Evolutionary conservation across 2,329 filamentous ascomycete species (phyloP).

Genomic region (Parastagonospora nodorum): DNA sequence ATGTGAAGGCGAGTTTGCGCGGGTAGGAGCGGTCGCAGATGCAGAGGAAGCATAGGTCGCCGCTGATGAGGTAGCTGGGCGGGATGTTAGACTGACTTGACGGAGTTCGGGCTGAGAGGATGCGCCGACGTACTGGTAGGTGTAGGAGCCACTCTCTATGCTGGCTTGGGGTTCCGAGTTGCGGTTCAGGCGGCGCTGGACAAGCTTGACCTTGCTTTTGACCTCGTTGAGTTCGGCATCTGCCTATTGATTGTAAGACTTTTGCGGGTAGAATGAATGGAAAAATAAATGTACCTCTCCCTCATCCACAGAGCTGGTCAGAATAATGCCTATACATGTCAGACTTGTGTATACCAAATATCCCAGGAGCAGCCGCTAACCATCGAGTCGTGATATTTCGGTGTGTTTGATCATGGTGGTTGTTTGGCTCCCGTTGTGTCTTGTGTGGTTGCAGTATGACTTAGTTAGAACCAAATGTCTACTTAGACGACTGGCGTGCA

Average conservation of each 20-base stretch:
- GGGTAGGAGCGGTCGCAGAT: slow-evolving; percentile 94
- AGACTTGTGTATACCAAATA: slow-evolving; percentile 11
- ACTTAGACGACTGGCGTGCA: not conserved
- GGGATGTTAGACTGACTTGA: slow-evolving; percentile 9
- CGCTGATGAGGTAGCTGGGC: slow-evolving; percentile 78
- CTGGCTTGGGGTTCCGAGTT: slow-evolving; percentile 89
- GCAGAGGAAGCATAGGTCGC: slow-evolving; percentile 86
- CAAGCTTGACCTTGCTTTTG: slow-evolving; percentile 87
- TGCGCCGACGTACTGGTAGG: slow-evolving; percentile 71
- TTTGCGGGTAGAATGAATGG: no score
- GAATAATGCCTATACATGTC: slow-evolving; percentile 74
- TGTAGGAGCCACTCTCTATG: slow-evolving; percentile 84
- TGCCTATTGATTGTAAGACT: slow-evolving; percentile 52
- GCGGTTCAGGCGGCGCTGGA: slow-evolving; percentile 84
- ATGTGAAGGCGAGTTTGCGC: slow-evolving; percentile 97
- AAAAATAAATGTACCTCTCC: slow-evolving; percentile 76
- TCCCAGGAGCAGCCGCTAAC: slow-evolving; percentile 50
- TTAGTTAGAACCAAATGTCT: no score
- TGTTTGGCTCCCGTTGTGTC: not conserved
- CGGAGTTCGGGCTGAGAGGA: not conserved
- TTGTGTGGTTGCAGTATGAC: no score
- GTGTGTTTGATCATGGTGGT: slow-evolving; percentile 81
- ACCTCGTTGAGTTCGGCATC: slow-evolving; percentile 81
- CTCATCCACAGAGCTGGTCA: slow-evolving; percentile 94
- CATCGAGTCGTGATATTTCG: slow-evolving; percentile 91